Base-by-base conservation (phyloP, 345 rosid species). In the Trapa incisa region DNA sequence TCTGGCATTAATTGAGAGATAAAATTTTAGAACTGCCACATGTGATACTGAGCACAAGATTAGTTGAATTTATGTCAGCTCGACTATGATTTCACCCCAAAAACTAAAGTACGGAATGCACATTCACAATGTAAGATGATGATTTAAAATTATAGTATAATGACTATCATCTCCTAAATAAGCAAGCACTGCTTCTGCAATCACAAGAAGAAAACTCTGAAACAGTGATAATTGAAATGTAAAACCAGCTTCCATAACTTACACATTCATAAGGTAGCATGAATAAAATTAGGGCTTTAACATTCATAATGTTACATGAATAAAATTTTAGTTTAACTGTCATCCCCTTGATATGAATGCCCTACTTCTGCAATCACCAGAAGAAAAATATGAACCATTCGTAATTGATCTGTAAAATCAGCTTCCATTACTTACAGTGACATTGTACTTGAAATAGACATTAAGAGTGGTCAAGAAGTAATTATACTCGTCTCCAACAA, bases 381-480 rank as follows among this genome's bases (percentile, higher is more conserved):
- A 50, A 29, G 60, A n/a, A 17, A 54, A 54, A 54, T 2, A 35
- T 54, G 60, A 6, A 54, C n/a, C 32, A 16, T 33, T 1, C 5
- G 63, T 58, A 35, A 58, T 9, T 68, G 10, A 52, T 68, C 45
- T 47, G 22, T 38, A 17, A 58, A 62, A 70, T 67, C n/a, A 37
- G 73, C 65, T 47, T 65, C 56, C 54, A 74, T 50, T 71, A 80
- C 92, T 76, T 78, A 93, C 98, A 5, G 94, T 93, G 74, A 93
- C 82, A 74, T 93, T 93, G 64, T 90, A 79, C 81, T 93, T 88
- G 61, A 84, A 80, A 86, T 85, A 93, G 69, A 93, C 65, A 75
- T 90, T 88, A 73, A 93, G 80, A 22, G 87, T 68, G 29, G 92
- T 71, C 58, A 82, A 38, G 74, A 93, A 93, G 75, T 88, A 93